A percentile compares a stretch with the other conserved stretches of the same genome.
phyloP scores from a whole-genome alignment of 768 basidiomycete species.

The Boletus sp. region DNA sequence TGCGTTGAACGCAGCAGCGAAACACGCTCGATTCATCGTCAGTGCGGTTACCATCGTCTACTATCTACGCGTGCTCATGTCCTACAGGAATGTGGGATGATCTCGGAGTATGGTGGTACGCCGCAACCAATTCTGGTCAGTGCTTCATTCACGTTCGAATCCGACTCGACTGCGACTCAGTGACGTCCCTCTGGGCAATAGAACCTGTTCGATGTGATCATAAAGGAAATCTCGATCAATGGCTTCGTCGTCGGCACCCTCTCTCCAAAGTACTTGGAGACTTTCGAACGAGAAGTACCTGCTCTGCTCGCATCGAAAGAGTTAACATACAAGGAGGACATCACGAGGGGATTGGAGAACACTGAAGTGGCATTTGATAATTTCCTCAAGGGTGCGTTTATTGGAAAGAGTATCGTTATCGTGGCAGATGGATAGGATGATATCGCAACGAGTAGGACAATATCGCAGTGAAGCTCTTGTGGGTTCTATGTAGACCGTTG shows the following conservation, averaged over 20 bases:
- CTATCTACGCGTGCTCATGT: not conserved
- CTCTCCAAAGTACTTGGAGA: conserved; percentile 34
- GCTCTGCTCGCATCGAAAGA: conserved; percentile 43
- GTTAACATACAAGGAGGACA: conserved; percentile 20
- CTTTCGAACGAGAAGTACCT: conserved; percentile 43
- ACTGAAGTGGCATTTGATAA: no score
- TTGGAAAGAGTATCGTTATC: no score
- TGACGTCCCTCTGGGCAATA: no score
- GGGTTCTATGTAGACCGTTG: no score
- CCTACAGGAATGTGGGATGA: conserved; percentile 33
- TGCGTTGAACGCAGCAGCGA: conserved; percentile 45
- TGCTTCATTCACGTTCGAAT: not conserved
- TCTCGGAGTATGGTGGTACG: not conserved
- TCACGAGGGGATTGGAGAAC: no score
- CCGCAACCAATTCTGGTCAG: not conserved
- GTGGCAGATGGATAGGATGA: no score
- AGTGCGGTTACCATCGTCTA: not conserved
- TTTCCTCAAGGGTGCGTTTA: no score
- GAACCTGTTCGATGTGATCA: conserved; percentile 38
- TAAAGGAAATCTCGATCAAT: conserved; percentile 40
- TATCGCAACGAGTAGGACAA: no score
- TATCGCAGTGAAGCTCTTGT: no score
- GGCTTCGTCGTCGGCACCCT: conserved; percentile 40
- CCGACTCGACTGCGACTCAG: no score
- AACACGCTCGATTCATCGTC: conserved; percentile 47